A percentile compares a stretch with the other conserved stretches of the same genome.
Evolutionary conservation across 1,284 basidiomycete species (phyloP).

Genomic region (Volvariella volvacea): DNA sequence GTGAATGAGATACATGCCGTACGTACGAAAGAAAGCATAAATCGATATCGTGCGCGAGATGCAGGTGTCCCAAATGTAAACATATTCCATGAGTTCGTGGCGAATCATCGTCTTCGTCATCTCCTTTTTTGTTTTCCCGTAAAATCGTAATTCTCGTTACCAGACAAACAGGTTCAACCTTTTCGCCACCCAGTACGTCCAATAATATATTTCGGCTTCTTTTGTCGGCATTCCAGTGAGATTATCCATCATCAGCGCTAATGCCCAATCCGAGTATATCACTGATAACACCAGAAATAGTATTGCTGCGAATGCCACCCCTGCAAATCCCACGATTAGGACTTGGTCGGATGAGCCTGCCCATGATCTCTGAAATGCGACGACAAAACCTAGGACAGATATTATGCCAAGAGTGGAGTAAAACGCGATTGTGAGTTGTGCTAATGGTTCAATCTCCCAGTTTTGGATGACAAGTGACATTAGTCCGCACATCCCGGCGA

Average conservation of each 20-base stretch:
- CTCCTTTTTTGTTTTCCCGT: too few relatives aligned
- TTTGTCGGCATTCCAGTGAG: background rate
- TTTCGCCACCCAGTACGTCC: background rate
- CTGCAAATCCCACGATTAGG: background rate
- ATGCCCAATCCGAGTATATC: background rate
- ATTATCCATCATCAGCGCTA: background rate
- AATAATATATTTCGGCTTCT: background rate
- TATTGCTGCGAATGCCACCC: background rate
- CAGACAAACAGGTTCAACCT: background rate
- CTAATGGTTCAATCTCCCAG: background rate
- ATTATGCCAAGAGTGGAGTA: background rate
- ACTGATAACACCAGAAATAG: background rate
- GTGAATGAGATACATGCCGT: too few relatives aligned
- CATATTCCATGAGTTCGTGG: too few relatives aligned
- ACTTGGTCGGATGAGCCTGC: background rate
- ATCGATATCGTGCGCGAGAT: too few relatives aligned
- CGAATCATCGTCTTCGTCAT: too few relatives aligned
- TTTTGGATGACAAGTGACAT: background rate
- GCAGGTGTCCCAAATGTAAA: too few relatives aligned
- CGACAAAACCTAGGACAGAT: background rate
- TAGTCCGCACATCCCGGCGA: background rate
- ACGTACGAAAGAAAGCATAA: too few relatives aligned
- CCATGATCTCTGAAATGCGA: background rate
- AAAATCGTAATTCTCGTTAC: too few relatives aligned
- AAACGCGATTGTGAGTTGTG: background rate